Evolutionary conservation across 495 filamentous ascomycete species (phyloP), one percentile per base, ranked within the genome.

Genomic region (Extremus antarcticus): DNA sequence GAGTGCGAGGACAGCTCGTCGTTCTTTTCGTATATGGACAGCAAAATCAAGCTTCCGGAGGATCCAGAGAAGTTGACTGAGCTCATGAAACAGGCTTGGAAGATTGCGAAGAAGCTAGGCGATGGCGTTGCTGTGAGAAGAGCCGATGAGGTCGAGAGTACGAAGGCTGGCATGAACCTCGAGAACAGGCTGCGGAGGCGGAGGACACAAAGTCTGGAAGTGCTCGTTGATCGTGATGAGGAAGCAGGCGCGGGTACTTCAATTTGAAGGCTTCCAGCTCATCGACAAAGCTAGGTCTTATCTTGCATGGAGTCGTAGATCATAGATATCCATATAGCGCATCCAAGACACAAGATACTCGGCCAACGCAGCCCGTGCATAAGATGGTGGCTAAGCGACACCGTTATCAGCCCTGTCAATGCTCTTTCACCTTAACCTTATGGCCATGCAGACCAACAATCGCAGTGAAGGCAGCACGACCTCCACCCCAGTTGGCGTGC

Each of bases 1-100:
- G 76, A 75, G 13, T 95, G 89, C 64, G 80, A 61, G 25, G 52
- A 32, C 17, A 51, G 46, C 19, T 56, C 49, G 17, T 51, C 53
- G 45, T 62, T 54, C 43, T 55, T 52, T 48, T 21, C 41, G 23
- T 62, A 55, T 48, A 43, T 62, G 47, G 55, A 58, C 29, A 35
- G 46, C 40, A 43, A 55, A 25, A 39, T 47, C 19, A 54, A 58
- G 40, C 20, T 62, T 2, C 45, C 53, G 17, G 55, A 52, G 15
- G 55, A 62, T 19, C 38, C 51, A 8, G 59, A 54, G 55, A 43
- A 46, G 51, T 35, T 62, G 9, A 56, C 58, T 11, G 50, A 55
- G 51, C 40, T 58, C 19, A 58, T 62, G 16, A 58, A 58, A 51
- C 51, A 47, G 47, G 59, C 59, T 2, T 60, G 46, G 10, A 47